Percentiles rank a stretch among this genome's conserved stretches.
phyloP scores from a whole-genome alignment of 1,284 basidiomycete species.

The Papiliotrema nemorosa region DNA sequence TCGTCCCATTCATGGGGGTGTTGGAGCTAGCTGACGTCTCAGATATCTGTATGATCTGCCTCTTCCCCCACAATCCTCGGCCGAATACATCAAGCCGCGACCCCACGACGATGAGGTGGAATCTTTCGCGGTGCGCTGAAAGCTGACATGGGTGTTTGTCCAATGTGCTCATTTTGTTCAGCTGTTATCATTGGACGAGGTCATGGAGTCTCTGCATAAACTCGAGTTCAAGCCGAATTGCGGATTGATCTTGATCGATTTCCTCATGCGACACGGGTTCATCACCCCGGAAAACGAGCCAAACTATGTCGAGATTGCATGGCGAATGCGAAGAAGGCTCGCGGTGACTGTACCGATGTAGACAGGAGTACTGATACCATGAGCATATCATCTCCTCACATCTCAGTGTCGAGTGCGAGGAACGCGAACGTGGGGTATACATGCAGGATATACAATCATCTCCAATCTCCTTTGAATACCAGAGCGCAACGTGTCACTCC shows the following conservation, averaged over 20 bases:
- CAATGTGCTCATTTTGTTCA: constrained; percentile 8
- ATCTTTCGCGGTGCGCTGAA: constrained; percentile 56
- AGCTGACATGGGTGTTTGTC: not conserved
- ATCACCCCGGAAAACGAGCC: constrained; percentile 55
- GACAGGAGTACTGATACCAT: not conserved
- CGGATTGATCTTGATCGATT: constrained; percentile 57
- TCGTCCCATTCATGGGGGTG: not conserved
- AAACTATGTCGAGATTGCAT: constrained; percentile 42
- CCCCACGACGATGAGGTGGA: constrained; percentile 92
- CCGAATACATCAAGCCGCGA: constrained; percentile 56
- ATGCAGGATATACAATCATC: constrained; percentile 14
- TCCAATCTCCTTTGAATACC: not conserved
- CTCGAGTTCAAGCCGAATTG: constrained; percentile 58
- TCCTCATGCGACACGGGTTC: constrained; percentile 55
- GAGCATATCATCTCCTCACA: not conserved
- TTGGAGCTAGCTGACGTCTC: not conserved
- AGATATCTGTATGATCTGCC: constrained; percentile 72
- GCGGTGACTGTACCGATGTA: constrained; percentile 32
- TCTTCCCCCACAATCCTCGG: constrained; percentile 56
- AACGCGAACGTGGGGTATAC: constrained; percentile 10
- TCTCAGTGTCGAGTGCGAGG: not conserved
- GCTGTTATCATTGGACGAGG: constrained; percentile 39
- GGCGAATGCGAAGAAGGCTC: constrained; percentile 37
- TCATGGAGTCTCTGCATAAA: constrained; percentile 49
- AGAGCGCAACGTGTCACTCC: too few relatives aligned